Percentiles rank a stretch among this genome's conserved stretches.
Evolutionary conservation across 2,329 filamentous ascomycete species (phyloP).

Genomic region (Fusarium oligoseptatum): DNA sequence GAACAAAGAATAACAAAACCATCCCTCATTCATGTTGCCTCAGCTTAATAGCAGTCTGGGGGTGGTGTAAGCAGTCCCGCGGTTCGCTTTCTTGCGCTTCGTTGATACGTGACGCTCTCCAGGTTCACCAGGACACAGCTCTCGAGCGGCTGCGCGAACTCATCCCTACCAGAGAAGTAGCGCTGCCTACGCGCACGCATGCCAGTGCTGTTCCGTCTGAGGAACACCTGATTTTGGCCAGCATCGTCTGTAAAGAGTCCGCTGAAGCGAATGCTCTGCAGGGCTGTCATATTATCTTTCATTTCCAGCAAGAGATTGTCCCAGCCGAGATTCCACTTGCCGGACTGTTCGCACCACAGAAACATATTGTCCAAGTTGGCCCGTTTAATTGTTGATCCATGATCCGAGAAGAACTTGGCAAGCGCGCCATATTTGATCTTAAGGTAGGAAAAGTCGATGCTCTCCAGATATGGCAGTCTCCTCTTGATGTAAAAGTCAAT

Average conservation of each 20-base stretch:
- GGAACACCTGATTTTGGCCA: constrained; percentile 33
- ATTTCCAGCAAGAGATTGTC: constrained; percentile 34
- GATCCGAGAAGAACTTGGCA: constrained; percentile 26
- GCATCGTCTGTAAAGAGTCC: constrained; percentile 28
- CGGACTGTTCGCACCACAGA: constrained; percentile 20
- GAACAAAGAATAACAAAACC: not conserved
- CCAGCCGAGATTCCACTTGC: constrained; percentile 24
- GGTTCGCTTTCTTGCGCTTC: not conserved
- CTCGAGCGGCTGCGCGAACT: constrained; percentile 23
- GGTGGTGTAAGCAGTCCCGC: not conserved
- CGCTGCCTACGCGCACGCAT: not conserved
- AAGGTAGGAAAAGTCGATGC: constrained; percentile 24
- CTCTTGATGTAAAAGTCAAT: constrained; percentile 35
- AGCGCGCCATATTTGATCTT: constrained; percentile 33
- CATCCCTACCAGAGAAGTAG: not conserved
- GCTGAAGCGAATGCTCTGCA: constrained; percentile 20
- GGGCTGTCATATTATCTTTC: constrained; percentile 5
- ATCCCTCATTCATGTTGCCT: not conserved
- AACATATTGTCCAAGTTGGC: constrained; percentile 20
- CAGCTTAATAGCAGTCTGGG: not conserved
- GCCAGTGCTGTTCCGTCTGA: not conserved
- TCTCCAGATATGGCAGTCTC: constrained; percentile 36
- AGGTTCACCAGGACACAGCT: constrained; percentile 30
- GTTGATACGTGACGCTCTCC: constrained; percentile 28
- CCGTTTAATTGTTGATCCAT: constrained; percentile 30